Evolutionary conservation across 106 monocot species (phyloP), one percentile per base, ranked within the genome.

Genomic region (Acorus gramineus): DNA sequence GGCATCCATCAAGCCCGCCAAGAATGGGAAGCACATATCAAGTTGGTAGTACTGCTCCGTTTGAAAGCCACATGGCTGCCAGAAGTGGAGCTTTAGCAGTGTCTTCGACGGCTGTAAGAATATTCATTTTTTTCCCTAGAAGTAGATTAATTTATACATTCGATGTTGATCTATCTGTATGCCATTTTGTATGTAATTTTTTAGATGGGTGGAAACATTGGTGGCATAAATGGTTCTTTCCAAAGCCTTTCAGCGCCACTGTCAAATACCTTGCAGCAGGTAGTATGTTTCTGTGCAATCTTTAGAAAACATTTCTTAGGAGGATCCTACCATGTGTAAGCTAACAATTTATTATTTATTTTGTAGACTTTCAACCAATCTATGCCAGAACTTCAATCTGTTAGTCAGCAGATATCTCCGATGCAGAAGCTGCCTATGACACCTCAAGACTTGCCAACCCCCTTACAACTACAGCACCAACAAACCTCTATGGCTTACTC

Each of bases 321-420:
- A 28, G 28, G 28, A 28, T 28, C 28, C 28, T 28, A 28, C 28
- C 28, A 28, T 28, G 28, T 28, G 28, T 28, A 28, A 28, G 28
- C 28, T 28, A 28, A 28, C 28, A 28, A 28, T 28, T 28, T 28
- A 28, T 28, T 28, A 28, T 44, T 8, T 54, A 44, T 46, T 42
- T 53, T 14, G 11, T 59, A 91, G 87, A 80, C 69, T 52, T 79
- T 82, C 55, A 80, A 81, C 62, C 72, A 78, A 50, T 65, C 85
- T 5, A 61, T 79, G 67, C 60, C 62, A 51, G 82, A 90, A 77
- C 44, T 68, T 7, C 66, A 70, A 54, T 57, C 79, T 52, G 46
- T 66, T 59, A 79, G 85, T 14, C 89, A 81, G 66, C 85, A 85
- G 69, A 74, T 73, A 65, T 75, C 76, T 42, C 59, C 86, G 50